Evolutionary conservation across 768 basidiomycete species (phyloP).

Genomic region (Pholiota conissans): DNA sequence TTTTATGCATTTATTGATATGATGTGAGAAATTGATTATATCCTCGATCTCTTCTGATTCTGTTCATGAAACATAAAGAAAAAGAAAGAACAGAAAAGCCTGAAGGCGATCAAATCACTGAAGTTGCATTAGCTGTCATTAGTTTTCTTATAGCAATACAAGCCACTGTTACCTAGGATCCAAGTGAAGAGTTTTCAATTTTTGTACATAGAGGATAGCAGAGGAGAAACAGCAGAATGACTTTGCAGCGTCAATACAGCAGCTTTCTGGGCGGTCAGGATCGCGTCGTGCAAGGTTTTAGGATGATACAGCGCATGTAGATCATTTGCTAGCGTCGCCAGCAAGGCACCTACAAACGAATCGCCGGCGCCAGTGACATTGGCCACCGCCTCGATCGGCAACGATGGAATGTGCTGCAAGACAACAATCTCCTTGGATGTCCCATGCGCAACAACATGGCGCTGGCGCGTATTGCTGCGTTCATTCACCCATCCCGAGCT

Average conservation of each 20-base stretch:
- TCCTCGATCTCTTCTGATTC: too few relatives aligned
- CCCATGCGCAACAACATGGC: conserved; percentile 54
- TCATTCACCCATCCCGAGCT: conserved; percentile 52
- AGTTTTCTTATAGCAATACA: too few relatives aligned
- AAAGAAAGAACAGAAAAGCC: too few relatives aligned
- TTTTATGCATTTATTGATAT: too few relatives aligned
- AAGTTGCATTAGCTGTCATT: too few relatives aligned
- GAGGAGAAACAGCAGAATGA: conserved; percentile 64
- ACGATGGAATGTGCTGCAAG: conserved; percentile 73
- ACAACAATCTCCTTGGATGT: conserved; percentile 50
- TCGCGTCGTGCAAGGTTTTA: conserved; percentile 37
- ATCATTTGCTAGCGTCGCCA: conserved; percentile 60
- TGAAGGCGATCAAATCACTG: too few relatives aligned
- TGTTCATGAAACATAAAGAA: too few relatives aligned
- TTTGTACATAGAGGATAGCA: conserved; percentile 38
- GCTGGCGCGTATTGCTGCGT: conserved; percentile 43
- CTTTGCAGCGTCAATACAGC: conserved; percentile 61
- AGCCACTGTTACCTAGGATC: too few relatives aligned
- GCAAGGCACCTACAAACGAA: conserved; percentile 79
- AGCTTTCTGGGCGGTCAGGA: conserved; percentile 64
- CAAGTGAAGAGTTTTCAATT: conserved; percentile 6
- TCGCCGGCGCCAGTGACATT: conserved; percentile 95
- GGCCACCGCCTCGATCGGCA: conserved; percentile 40
- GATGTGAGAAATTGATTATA: too few relatives aligned
- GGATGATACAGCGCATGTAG: conserved; percentile 49